Evolutionary conservation across 1,139 yeast species (phyloP).

Genomic region (Suzukiozyma palmioleophila): DNA sequence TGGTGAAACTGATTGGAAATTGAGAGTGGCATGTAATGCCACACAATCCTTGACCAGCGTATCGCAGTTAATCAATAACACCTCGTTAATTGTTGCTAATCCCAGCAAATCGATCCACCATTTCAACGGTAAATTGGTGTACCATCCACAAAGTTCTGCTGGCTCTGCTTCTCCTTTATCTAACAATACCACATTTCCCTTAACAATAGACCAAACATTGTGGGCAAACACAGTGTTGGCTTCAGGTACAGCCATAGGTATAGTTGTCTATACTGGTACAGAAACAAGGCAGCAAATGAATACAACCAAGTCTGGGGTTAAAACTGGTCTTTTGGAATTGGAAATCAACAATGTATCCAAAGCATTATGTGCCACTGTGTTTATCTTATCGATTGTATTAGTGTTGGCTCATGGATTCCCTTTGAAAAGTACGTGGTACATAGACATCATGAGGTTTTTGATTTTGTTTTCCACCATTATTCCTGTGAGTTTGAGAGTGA

Average conservation of each 20-base stretch:
- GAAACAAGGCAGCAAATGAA: conserved; percentile 95
- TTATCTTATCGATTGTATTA: conserved; percentile 66
- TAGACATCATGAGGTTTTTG: conserved; percentile 83
- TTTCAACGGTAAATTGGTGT: conserved; percentile 69
- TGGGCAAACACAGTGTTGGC: conserved; percentile 99
- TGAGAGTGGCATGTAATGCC: conserved; percentile 67
- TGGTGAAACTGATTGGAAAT: conserved; percentile 99
- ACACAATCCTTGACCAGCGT: conserved; percentile 58
- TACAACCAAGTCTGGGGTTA: conserved; percentile 85
- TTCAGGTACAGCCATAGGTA: conserved; percentile 85
- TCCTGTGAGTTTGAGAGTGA: conserved; percentile 92
- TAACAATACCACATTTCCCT: conserved; percentile 52
- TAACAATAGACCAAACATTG: conserved; percentile 83
- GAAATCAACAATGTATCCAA: conserved; percentile 90
- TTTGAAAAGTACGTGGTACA: conserved; percentile 64
- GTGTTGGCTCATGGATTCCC: conserved; percentile 81
- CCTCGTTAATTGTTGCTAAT: conserved; percentile 61
- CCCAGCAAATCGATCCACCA: conserved; percentile 83
- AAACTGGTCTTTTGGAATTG: conserved; percentile 82
- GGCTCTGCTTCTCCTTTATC: conserved; percentile 20
- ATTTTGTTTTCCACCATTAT: conserved; percentile 92
- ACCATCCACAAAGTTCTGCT: conserved; percentile 25
- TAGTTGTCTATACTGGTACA: conserved; percentile 82
- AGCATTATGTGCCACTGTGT: conserved; percentile 82
- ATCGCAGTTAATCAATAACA: conserved; percentile 26